Conservation (phyloP, 2,329 filamentous ascomycete genomes). For the Bisporella sp. region DNA sequence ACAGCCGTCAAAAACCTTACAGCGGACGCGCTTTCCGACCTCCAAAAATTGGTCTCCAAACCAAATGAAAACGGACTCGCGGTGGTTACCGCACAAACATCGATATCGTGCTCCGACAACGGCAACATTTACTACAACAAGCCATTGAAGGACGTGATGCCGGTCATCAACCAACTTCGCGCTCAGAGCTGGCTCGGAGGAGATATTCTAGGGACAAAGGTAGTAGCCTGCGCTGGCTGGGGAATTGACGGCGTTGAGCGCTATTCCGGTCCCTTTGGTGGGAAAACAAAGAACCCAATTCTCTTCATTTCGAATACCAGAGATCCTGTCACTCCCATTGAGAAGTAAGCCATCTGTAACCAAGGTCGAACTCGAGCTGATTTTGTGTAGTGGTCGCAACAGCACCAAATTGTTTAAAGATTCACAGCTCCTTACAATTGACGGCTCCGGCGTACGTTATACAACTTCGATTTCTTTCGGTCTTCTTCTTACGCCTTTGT, state of each 20-base stretch:
- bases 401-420: constrained; percentile 30
- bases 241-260: constrained; percentile 18
- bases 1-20: constrained; percentile 29
- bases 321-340: constrained; percentile 26
- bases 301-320: constrained; percentile 28
- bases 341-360: constrained; percentile 3
- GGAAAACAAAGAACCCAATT: constrained; percentile 26
- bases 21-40: constrained; percentile 24
- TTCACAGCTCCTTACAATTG: constrained; percentile 39
- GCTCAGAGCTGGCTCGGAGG: constrained; percentile 35
- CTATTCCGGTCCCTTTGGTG: constrained; percentile 23
- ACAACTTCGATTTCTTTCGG: no score
- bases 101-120: background rate
- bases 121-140: background rate
- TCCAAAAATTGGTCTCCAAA: constrained; percentile 13
- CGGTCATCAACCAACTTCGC: constrained; percentile 2
- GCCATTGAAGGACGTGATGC: background rate
- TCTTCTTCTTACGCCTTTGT: no score
- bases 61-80: background rate
- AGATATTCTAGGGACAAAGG: constrained; percentile 32
- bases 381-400: constrained; percentile 15
- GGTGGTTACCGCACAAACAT: background rate
- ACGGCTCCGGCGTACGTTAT: constrained; percentile 40
- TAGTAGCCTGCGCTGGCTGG: constrained; percentile 25
- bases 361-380: constrained; percentile 4